Conservation (phyloP, 1,284 basidiomycete genomes). For the Farysia itapuensis region DNA sequence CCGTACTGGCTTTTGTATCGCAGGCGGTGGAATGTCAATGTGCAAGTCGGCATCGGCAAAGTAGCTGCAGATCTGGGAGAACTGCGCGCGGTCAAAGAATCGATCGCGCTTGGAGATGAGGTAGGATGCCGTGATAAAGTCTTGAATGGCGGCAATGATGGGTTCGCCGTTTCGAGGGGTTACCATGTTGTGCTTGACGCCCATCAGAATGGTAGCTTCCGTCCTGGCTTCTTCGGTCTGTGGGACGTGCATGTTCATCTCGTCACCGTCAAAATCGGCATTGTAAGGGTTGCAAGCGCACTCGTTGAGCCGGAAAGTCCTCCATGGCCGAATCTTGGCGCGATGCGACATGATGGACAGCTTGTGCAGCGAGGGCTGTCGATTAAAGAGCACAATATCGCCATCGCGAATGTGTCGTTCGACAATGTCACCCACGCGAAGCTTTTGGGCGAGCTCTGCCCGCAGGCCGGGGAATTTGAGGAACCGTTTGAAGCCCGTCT, state of each 20-base stretch:
- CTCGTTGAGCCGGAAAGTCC: conserved; percentile 96
- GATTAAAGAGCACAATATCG: conserved; percentile 97
- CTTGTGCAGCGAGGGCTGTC: conserved; percentile 90
- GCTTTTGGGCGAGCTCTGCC: conserved; percentile 67
- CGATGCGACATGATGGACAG: conserved; percentile 90
- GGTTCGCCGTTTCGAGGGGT: conserved; percentile 62
- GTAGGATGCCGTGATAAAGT: conserved; percentile 70
- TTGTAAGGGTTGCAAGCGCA: conserved; percentile 99
- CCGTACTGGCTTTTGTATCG: conserved; percentile 87
- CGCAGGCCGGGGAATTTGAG: conserved; percentile 55
- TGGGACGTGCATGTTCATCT: conserved; percentile 98
- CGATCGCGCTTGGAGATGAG: conserved; percentile 89
- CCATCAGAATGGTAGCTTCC: conserved; percentile 97
- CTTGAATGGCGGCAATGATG: conserved; percentile 58
- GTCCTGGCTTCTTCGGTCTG: conserved; percentile 98
- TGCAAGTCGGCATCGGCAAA: conserved; percentile 86
- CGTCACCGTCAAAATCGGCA: conserved; percentile 99
- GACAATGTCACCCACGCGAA: conserved; percentile 82
- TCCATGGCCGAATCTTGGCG: conserved; percentile 92
- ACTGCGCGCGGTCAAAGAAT: conserved; percentile 91
- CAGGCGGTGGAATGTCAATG: conserved; percentile 92
- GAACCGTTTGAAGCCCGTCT: conserved; percentile 72
- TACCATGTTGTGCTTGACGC: conserved; percentile 93
- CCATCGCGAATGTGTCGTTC: conserved; percentile 94
- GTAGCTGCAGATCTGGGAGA: conserved; percentile 95